Percentiles rank a stretch among this genome's conserved stretches.
Evolutionary conservation across 352 stramenopile species (phyloP).

Genomic region (Blastocystis sp.): DNA sequence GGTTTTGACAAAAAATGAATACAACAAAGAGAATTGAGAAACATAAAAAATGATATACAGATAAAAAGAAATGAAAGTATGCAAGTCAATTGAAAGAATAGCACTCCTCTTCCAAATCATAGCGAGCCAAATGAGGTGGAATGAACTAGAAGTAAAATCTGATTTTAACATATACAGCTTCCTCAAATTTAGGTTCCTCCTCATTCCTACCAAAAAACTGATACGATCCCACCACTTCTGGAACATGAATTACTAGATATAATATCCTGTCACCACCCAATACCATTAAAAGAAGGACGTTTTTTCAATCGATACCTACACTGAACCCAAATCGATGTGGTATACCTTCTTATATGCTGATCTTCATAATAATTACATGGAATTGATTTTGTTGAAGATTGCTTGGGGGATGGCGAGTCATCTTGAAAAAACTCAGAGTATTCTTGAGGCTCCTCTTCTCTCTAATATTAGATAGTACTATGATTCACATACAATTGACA

Average conservation of each 20-base stretch:
- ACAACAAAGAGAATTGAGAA: neutral
- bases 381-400: neutral
- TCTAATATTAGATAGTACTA: neutral
- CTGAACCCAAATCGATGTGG: too few relatives aligned
- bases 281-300: too few relatives aligned
- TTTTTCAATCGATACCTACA: too few relatives aligned
- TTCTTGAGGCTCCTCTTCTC: neutral
- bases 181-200: neutral
- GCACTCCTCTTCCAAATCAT: neutral
- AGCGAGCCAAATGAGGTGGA: neutral
- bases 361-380: too few relatives aligned
- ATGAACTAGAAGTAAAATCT: neutral
- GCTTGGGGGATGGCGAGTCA: neutral
- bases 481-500: neutral
- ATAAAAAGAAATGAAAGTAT: neutral
- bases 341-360: too few relatives aligned
- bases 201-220: constrained; percentile 11
- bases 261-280: neutral
- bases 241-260: neutral
- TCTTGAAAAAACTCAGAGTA: neutral
- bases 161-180: neutral
- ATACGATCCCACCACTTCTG: neutral
- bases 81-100: neutral
- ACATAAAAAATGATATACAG: neutral
- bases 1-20: neutral